A percentile compares a stretch with the other conserved stretches of the same genome.
Evolutionary conservation across 179 eudicot species (phyloP).

Genomic region (Pouteria campechiana): DNA sequence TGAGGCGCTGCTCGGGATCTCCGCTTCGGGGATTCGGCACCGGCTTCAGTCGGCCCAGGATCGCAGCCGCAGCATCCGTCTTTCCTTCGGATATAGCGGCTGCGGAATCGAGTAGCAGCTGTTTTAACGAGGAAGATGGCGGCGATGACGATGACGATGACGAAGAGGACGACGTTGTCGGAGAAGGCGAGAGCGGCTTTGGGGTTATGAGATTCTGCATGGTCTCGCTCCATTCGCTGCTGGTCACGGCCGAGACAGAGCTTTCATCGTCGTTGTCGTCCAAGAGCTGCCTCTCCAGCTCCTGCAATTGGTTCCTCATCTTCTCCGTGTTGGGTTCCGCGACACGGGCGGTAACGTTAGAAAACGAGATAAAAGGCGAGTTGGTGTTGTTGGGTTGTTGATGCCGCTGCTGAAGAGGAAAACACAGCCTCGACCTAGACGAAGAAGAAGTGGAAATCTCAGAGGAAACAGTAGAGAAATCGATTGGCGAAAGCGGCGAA

Average conservation of each 20-base stretch:
- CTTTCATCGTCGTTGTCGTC: slow-evolving; percentile 41
- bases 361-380: background rate
- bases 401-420: slow-evolving; percentile 9
- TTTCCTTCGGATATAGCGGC: slow-evolving; percentile 56
- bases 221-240: slow-evolving; percentile 59
- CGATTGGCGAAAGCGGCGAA: slow-evolving; percentile 30
- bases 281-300: slow-evolving; percentile 66
- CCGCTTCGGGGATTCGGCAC: slow-evolving; percentile 34
- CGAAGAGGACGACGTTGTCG: slow-evolving; percentile 63
- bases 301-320: slow-evolving; percentile 39
- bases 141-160: slow-evolving; percentile 41
- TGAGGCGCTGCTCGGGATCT: slow-evolving; percentile 52
- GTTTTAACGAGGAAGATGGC: slow-evolving; percentile 20
- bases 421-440: slow-evolving; percentile 1
- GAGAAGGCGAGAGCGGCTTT: slow-evolving; percentile 41
- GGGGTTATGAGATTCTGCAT: slow-evolving; percentile 37
- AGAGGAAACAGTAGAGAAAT: slow-evolving; percentile 11
- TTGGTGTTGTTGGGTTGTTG: background rate
- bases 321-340: slow-evolving; percentile 24
- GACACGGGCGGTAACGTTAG: slow-evolving; percentile 1
- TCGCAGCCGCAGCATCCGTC: slow-evolving; percentile 22
- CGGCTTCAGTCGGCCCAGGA: slow-evolving; percentile 38
- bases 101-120: slow-evolving; percentile 54
- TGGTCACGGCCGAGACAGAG: slow-evolving; percentile 43
- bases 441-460: slow-evolving; percentile 7